These are phyloP conservation scores for Pseudogymnoascus sp. DNA, from an alignment of 2,329 filamentous ascomycete genomes.

Conservation along the genomic window DNA sequence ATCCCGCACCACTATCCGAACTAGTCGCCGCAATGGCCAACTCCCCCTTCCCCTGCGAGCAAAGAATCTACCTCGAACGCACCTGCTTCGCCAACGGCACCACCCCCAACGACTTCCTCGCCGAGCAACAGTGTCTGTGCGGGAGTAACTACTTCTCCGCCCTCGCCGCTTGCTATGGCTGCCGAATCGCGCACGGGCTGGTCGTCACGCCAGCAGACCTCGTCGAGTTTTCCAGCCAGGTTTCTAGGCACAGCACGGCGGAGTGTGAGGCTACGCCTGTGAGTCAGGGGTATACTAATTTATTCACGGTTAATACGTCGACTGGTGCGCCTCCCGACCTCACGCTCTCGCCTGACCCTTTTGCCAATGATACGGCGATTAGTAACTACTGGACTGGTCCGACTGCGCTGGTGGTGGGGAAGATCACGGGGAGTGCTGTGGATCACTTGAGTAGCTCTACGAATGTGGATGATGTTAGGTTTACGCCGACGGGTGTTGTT, in stretches of 20 bases:
- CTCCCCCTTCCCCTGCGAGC: neutral
- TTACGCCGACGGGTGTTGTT: neutral
- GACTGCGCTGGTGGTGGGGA: neutral
- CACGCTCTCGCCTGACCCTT: neutral
- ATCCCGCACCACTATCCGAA: too few relatives aligned
- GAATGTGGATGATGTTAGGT: neutral
- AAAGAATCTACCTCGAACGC: neutral
- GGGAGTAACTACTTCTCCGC: constrained; percentile 8
- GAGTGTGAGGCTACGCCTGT: neutral
- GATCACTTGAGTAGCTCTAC: neutral
- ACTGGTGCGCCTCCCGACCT: neutral
- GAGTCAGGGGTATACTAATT: neutral
- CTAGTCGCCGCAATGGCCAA: neutral
- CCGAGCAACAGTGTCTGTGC: constrained; percentile 13
- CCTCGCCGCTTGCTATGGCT: neutral
- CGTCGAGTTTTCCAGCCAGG: neutral
- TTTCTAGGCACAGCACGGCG: neutral
- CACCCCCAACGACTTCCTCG: constrained; percentile 9
- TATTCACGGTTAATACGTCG: neutral
- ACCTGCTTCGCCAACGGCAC: constrained; percentile 11
- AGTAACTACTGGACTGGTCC: constrained; percentile 9
- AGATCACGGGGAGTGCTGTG: neutral
- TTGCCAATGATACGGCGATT: constrained; percentile 1
- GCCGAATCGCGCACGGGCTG: neutral
- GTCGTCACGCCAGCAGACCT: neutral